Base-by-base conservation (phyloP, 345 rosid genomes). In the Erodium maritimum region DNA sequence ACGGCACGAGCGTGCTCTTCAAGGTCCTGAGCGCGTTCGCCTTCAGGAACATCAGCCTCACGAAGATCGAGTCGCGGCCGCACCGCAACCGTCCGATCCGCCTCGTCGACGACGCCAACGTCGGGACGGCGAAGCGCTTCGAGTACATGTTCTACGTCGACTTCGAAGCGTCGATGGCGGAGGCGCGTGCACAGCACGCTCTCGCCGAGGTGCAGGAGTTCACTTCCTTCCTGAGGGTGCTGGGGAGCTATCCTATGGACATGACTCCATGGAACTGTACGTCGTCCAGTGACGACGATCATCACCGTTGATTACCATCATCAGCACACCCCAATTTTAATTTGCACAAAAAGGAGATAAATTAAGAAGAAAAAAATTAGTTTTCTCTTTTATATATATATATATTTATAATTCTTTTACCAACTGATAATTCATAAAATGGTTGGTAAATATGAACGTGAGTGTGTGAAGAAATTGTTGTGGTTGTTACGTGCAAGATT, bases 81-180 rank as follows among this genome's bases (percentile, higher is more conserved):
- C 79, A 78, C 55, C 69, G 82, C 60, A 69, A 75, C 71, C 55
- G 77, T 14, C 82, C 82, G 57, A 75, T 78, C 34, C 23, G 82
- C 58, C 61, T 78, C 17, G 82, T 69, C 19, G 82, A 78, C 67
- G 82, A 72, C 60, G 79, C 75, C 24, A 74, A 72, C 61, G 75
- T 67, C 7, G 82, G 80, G 19, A 78, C 82, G n/a, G 82, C 82
- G 37, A 78, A 78, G 63, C 82, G 75, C 65, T 78, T 78, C 51
- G 82, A 78, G 75, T 78, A 78, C 59, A 59, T 78, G 80, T 78
- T 78, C 48, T 78, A 78, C 53, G 68, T 78, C n/a, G 82, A 78
- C 50, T 78, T 78, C 57, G 82, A 78, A 63, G 82, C 82, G 33
- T 78, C 82, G 0, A 65, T 78, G 73, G 82, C 82, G 13, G 82